These are phyloP conservation scores for Candida sanyaensis DNA, from an alignment of 1,139 yeast species.

Conservation along the genomic window DNA sequence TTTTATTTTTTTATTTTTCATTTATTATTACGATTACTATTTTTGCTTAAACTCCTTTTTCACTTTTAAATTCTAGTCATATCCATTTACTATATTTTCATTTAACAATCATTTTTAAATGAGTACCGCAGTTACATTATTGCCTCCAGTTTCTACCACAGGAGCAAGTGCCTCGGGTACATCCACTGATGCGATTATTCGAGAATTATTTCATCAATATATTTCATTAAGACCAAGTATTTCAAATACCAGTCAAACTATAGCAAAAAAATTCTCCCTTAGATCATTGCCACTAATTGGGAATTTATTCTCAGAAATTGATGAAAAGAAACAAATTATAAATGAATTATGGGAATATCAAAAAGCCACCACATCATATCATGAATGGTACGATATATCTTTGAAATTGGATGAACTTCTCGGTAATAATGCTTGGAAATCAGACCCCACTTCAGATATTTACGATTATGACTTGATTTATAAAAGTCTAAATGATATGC, in stretches of 20 bases:
- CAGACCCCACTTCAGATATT: conserved; percentile 55
- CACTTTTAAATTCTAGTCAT: background rate
- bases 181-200: conserved; percentile 12
- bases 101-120: background rate
- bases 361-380: conserved; percentile 62
- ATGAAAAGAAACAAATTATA: conserved; percentile 29
- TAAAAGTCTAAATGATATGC: conserved; percentile 56
- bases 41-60: background rate
- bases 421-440: conserved; percentile 73
- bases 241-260: background rate
- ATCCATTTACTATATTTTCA: background rate
- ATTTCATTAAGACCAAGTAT: conserved; percentile 8
- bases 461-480: conserved; percentile 72
- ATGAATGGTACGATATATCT: conserved; percentile 70
- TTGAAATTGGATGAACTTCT: conserved; percentile 62
- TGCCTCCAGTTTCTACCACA: conserved; percentile 3
- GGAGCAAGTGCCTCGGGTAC: background rate
- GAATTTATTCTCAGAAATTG: conserved; percentile 26
- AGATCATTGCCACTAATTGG: conserved; percentile 29
- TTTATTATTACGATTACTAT: background rate
- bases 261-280: conserved; percentile 9
- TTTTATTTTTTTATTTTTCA: background rate
- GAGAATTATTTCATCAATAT: conserved; percentile 12
- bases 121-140: conserved; percentile 4
- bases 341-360: conserved; percentile 47